These are phyloP conservation scores for Sarocladiaceae sp. DNA, from an alignment of 2,329 filamentous ascomycete genomes.

Conservation along the genomic window DNA sequence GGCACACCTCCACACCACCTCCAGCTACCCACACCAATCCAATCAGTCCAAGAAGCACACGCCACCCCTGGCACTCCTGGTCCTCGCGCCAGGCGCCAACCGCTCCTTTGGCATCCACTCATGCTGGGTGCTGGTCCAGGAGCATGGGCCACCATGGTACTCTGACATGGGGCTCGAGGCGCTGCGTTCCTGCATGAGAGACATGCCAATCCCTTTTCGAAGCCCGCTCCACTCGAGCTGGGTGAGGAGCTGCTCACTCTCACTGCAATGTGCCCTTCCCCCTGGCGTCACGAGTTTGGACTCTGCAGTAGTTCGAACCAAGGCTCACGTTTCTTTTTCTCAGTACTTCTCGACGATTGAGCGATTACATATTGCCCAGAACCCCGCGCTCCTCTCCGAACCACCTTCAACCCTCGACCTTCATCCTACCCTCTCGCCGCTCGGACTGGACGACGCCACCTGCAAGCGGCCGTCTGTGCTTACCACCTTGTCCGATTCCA, in stretches of 20 bases:
- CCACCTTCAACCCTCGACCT: neutral
- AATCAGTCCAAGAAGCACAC: neutral
- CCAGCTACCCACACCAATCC: slow-evolving; percentile 5
- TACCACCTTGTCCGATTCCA: neutral
- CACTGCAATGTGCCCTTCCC: neutral
- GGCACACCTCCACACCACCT: slow-evolving; percentile 8
- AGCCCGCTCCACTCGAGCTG: slow-evolving; percentile 9
- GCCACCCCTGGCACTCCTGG: neutral
- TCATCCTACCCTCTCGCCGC: neutral
- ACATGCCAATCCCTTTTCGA: slow-evolving; percentile 8
- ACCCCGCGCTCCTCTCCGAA: slow-evolving; percentile 22
- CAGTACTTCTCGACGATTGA: slow-evolving; percentile 71
- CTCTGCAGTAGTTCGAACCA: slow-evolving; percentile 5
- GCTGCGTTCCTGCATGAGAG: slow-evolving; percentile 12
- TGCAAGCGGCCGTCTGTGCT: slow-evolving; percentile 20
- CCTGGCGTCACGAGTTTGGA: slow-evolving; percentile 10
- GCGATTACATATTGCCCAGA: slow-evolving; percentile 58
- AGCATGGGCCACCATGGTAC: neutral
- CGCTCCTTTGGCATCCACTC: neutral
- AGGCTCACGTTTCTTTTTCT: slow-evolving; percentile 1
- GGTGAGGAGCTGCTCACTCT: neutral
- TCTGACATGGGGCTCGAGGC: slow-evolving; percentile 1
- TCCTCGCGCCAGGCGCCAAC: neutral
- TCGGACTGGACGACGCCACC: slow-evolving; percentile 19
- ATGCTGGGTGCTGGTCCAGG: neutral